Evolutionary conservation across 148 eudicot species (phyloP), one percentile per base, ranked within the genome.

Genomic region (Silene latifolia): DNA sequence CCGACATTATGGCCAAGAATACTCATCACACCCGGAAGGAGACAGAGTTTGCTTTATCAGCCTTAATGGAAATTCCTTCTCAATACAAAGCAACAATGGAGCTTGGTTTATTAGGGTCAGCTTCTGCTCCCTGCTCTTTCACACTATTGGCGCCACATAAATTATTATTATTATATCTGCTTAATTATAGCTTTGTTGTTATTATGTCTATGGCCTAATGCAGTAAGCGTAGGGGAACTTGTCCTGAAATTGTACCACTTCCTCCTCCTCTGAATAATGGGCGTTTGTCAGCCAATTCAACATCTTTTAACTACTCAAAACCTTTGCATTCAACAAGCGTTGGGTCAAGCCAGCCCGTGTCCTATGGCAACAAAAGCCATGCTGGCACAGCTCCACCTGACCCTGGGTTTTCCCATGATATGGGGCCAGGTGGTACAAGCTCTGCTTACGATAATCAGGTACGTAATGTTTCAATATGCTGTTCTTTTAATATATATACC

Each of bases 1-100:
- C 98, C 44, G 86, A 82, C 71, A 92, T 92, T 11, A 95, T 95
- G 99, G 81, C 89, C 13, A 92, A 92, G 88, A 89, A 82, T 64
- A 82, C 80, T 13, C 85, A 83, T 39, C 90, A 74, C 57, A 66
- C 85, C 59, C 88, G 99, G 47, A 95, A 90, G 62, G 99, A 95
- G 89, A 86, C 98, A 24, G 90, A 92, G 74, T 92, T 92, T 82
- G 97, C 99, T 62, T 86, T 95, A 58, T 57, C 93, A 67, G 97
- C 99, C 32, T 72, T 95, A 72, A 95, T 95, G 99, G 98, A 92
- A 80, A 88, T 95, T 80, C 99, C 99, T 75, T 72, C 91, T 73
- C 99, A 95, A 69, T 95, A 92, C 58, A 90, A 89, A 79, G 98
- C 97, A 71, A 92, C 98, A 4, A 79, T 89, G 62, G 98, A 90